phyloP scores from a whole-genome alignment of 805 yeast genomes.

The Wickerhamomyces ciferrii region DNA sequence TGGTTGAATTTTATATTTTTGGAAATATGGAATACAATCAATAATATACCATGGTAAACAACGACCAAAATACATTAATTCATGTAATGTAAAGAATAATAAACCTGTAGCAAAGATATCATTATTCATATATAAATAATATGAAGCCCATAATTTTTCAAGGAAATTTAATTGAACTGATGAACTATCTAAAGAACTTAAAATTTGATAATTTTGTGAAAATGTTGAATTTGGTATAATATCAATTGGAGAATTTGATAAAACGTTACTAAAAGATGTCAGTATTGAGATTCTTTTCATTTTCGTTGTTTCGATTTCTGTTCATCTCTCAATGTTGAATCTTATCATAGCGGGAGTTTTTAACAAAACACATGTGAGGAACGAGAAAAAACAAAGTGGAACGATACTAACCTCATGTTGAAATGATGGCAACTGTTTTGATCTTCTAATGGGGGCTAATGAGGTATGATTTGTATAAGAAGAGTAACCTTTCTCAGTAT shows the following conservation, averaged over 20 bases:
- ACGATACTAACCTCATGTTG: constrained; percentile 1
- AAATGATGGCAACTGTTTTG: neutral
- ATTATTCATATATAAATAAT: constrained; percentile 79
- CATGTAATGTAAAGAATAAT: constrained; percentile 78
- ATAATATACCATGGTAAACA: constrained; percentile 89
- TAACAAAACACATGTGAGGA: no score
- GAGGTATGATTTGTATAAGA: no score
- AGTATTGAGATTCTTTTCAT: no score
- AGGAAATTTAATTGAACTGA: constrained; percentile 35
- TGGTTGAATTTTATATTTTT: constrained; percentile 85
- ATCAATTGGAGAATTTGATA: neutral
- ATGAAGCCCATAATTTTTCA: constrained; percentile 85
- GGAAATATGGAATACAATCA: constrained; percentile 81
- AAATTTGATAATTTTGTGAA: neutral
- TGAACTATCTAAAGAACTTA: neutral
- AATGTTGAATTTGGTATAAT: constrained; percentile 3
- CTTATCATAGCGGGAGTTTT: no score
- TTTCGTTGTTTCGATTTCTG: no score
- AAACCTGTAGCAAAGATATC: constrained; percentile 92
- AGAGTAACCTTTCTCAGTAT: no score
- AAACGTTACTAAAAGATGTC: constrained; percentile 1
- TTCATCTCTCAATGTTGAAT: no score
- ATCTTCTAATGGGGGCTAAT: no score
- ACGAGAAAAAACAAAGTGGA: no score
- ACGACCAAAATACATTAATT: constrained; percentile 85